phyloP scores from a whole-genome alignment of 768 basidiomycete genomes.

The Lentinula edodes region DNA sequence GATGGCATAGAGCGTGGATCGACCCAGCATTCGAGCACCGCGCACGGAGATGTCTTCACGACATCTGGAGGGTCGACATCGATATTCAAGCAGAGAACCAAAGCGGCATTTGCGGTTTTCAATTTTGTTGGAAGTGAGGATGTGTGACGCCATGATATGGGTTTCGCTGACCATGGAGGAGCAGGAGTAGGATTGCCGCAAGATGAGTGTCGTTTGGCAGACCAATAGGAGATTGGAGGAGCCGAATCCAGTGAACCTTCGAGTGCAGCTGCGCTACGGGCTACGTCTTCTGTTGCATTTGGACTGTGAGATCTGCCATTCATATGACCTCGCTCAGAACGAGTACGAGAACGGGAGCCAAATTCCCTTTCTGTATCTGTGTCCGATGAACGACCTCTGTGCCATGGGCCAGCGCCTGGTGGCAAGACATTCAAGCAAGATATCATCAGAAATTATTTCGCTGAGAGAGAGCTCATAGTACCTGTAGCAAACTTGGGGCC shows the following conservation, averaged over 20 bases:
- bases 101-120: conserved; percentile 84
- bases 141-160: conserved; percentile 63
- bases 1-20: conserved; percentile 92
- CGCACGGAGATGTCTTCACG: conserved; percentile 95
- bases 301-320: conserved; percentile 22
- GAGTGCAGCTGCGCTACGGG: conserved; percentile 29
- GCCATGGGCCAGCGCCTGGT: conserved; percentile 29
- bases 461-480: neutral
- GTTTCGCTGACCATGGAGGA: conserved; percentile 59
- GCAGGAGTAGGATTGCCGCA: conserved; percentile 80
- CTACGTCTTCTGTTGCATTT: conserved; percentile 18
- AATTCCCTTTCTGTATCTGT: conserved; percentile 50
- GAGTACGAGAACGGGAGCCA: conserved; percentile 32
- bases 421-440: conserved; percentile 13
- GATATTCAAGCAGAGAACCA: conserved; percentile 93
- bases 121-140: conserved; percentile 76
- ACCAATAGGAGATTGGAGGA: conserved; percentile 79
- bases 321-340: conserved; percentile 32
- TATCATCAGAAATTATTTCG: conserved; percentile 7
- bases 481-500: conserved; percentile 12
- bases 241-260: conserved; percentile 33
- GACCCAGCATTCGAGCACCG: conserved; percentile 94
- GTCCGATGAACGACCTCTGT: conserved; percentile 34
- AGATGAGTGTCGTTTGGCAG: conserved; percentile 84
- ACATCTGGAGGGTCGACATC: conserved; percentile 97